A percentile compares a stretch with the other conserved stretches of the same genome.
phyloP scores from a whole-genome alignment of 2,329 filamentous ascomycete species.

The Colletotrichum tofieldiae region DNA sequence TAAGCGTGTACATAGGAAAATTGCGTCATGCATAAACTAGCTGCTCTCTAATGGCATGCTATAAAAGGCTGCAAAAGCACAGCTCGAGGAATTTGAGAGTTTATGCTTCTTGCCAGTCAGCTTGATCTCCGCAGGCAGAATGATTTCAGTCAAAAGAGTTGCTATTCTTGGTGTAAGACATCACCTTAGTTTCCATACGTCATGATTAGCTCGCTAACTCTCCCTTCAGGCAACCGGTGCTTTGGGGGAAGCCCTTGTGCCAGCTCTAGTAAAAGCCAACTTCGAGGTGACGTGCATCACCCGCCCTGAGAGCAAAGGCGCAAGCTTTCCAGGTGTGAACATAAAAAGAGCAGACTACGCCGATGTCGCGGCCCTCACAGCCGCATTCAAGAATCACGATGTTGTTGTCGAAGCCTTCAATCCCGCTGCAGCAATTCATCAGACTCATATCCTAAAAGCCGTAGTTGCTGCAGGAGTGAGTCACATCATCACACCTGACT shows the following conservation, averaged over 20 bases:
- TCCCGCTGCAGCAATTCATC: conserved; percentile 44
- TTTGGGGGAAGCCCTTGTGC: conserved; percentile 16
- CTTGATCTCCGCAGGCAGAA: neutral
- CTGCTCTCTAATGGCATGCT: neutral
- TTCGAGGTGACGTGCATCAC: conserved; percentile 19
- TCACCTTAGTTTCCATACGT: too few relatives aligned
- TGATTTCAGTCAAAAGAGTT: conserved; percentile 8
- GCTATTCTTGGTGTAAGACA: conserved; percentile 25
- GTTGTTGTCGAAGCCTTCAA: conserved; percentile 51
- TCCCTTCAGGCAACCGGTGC: neutral
- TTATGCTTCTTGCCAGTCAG: neutral
- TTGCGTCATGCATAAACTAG: too few relatives aligned
- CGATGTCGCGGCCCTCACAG: conserved; percentile 52
- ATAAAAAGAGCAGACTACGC: conserved; percentile 62
- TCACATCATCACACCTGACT: conserved; percentile 46
- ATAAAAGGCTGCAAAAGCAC: neutral
- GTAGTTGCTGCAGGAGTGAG: conserved; percentile 41
- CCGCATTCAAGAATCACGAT: conserved; percentile 51
- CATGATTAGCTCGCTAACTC: neutral
- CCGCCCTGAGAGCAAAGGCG: neutral
- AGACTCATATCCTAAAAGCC: conserved; percentile 43
- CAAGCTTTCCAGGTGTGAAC: conserved; percentile 52
- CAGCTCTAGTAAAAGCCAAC: conserved; percentile 5
- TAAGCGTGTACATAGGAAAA: neutral
- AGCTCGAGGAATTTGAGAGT: neutral